Evolutionary conservation across 2,329 filamentous ascomycete species (phyloP).

Genomic region (Botryosphaeria agaves): DNA sequence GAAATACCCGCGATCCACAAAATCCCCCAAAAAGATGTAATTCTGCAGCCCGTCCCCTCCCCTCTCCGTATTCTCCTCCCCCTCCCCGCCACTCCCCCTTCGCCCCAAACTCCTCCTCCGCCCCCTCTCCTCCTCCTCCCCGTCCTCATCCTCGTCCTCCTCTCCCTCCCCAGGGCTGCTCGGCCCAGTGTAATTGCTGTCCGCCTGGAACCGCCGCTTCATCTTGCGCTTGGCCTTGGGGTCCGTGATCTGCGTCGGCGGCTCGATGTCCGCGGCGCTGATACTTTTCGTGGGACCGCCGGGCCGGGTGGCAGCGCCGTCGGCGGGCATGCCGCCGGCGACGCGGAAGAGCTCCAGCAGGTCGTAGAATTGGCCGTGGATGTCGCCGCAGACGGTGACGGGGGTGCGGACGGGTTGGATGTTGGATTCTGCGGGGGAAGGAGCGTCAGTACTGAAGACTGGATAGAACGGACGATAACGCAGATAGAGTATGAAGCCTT

Average conservation of each 20-base stretch:
- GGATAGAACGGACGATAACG: slow-evolving; percentile 1
- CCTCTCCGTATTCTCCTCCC: slow-evolving; percentile 21
- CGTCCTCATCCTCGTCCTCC: slow-evolving; percentile 31
- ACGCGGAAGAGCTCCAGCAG: slow-evolving; percentile 92
- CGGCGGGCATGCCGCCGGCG: slow-evolving; percentile 88
- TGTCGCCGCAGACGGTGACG: slow-evolving; percentile 94
- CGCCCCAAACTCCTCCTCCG: slow-evolving; percentile 22
- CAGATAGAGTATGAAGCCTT: slow-evolving; percentile 12
- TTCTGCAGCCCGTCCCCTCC: slow-evolving; percentile 44
- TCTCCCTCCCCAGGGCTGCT: slow-evolving; percentile 21
- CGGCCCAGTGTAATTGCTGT: slow-evolving; percentile 31
- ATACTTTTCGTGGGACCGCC: slow-evolving; percentile 41
- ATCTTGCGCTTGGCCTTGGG: slow-evolving; percentile 78
- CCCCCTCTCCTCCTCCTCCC: slow-evolving; percentile 26
- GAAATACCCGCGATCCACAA: slow-evolving; percentile 60
- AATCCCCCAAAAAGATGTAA: slow-evolving; percentile 57
- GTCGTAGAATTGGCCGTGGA: slow-evolving; percentile 98
- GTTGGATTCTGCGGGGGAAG: slow-evolving; percentile 57
- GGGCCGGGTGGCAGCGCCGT: slow-evolving; percentile 18
- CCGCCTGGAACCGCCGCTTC: slow-evolving; percentile 35
- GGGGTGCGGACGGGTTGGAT: slow-evolving; percentile 96
- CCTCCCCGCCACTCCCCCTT: slow-evolving; percentile 19
- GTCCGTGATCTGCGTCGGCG: slow-evolving; percentile 74
- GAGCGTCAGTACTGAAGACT: not conserved
- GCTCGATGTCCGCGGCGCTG: slow-evolving; percentile 81